phyloP scores from a whole-genome alignment of 345 rosid species.

The Camelina hispida region DNA sequence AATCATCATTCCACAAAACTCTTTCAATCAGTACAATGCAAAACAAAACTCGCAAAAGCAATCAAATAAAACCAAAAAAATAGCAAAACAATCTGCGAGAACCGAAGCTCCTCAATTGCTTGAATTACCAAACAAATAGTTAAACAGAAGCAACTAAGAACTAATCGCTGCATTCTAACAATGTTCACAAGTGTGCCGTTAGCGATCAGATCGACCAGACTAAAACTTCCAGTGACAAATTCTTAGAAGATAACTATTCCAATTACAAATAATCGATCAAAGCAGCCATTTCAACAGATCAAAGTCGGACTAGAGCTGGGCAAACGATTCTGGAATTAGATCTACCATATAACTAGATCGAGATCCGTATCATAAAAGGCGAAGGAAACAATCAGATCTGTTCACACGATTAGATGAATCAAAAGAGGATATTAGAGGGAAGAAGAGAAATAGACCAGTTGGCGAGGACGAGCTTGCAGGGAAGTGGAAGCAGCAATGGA shows the following conservation, averaged over 20 bases:
- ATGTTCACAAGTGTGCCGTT: not conserved
- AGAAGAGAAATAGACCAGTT: slow-evolving; percentile 23
- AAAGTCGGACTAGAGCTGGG: not conserved
- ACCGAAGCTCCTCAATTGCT: not conserved
- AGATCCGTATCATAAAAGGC: not conserved
- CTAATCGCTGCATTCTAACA: not conserved
- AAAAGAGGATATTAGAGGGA: not conserved
- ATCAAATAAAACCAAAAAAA: not conserved
- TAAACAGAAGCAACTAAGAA: not conserved
- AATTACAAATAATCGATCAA: too few relatives aligned
- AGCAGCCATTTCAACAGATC: slow-evolving; percentile 11
- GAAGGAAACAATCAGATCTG: slow-evolving; percentile 17
- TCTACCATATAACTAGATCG: slow-evolving; percentile 13
- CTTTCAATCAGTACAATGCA: not conserved
- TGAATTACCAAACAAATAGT: not conserved
- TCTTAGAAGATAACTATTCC: too few relatives aligned
- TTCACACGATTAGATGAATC: not conserved
- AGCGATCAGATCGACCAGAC: not conserved
- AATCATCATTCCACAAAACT: slow-evolving; percentile 1
- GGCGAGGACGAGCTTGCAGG: slow-evolving; percentile 6
- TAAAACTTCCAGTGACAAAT: too few relatives aligned
- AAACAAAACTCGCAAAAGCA: not conserved
- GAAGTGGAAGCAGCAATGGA: slow-evolving; percentile 29
- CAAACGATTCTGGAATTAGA: not conserved
- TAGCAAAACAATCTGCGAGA: not conserved